Evolutionary conservation across 1,139 yeast species (phyloP).

Genomic region (Blastobotrys elegans): DNA sequence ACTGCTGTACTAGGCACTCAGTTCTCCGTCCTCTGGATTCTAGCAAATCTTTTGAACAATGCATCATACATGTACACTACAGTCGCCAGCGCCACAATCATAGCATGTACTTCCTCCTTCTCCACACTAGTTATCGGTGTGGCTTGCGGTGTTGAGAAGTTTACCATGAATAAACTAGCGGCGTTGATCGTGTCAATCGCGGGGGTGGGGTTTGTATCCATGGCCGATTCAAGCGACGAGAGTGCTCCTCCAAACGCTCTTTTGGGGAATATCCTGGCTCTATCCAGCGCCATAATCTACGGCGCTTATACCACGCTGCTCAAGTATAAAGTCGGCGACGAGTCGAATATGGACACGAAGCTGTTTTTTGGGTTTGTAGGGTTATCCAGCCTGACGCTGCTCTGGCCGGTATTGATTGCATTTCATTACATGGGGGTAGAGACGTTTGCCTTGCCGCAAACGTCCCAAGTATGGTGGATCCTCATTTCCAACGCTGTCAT

Average conservation of each 20-base stretch:
- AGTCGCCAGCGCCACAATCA: constrained; percentile 88
- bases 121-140: constrained; percentile 86
- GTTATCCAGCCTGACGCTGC: constrained; percentile 60
- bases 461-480: constrained; percentile 47
- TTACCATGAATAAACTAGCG: constrained; percentile 57
- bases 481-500: constrained; percentile 63
- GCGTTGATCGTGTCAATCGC: constrained; percentile 68
- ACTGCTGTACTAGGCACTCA: constrained; percentile 59
- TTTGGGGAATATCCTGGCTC: constrained; percentile 74
- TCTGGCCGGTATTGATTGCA: constrained; percentile 77
- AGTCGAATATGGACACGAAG: constrained; percentile 72
- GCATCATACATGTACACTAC: constrained; percentile 83
- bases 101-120: constrained; percentile 87
- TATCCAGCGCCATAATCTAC: constrained; percentile 78
- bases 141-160: constrained; percentile 60
- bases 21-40: constrained; percentile 83
- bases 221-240: constrained; percentile 38
- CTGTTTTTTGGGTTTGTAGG: constrained; percentile 95
- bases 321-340: constrained; percentile 67
- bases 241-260: constrained; percentile 43
- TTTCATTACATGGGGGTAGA: constrained; percentile 64
- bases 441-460: constrained; percentile 62
- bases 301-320: constrained; percentile 88
- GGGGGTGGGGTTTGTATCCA: constrained; percentile 77
- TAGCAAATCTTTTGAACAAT: constrained; percentile 83